A percentile compares a stretch with the other conserved stretches of the same genome.
These are phyloP conservation scores for Calycina herbarum DNA, from an alignment of 2,329 filamentous ascomycete species.

Conservation along the genomic window DNA sequence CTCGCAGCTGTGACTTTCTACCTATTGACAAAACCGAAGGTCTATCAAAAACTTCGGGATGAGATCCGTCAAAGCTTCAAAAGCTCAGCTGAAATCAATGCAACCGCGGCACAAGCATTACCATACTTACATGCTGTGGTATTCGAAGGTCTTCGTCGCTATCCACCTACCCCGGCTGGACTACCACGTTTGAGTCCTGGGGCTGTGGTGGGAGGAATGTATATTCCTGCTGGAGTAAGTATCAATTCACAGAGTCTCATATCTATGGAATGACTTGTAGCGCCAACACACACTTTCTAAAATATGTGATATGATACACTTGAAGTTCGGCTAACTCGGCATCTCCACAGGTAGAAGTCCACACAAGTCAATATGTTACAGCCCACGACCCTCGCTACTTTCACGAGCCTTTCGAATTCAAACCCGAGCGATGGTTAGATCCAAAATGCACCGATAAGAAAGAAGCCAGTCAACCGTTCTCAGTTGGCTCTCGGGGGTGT, in stretches of 20 bases:
- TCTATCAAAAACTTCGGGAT: background rate
- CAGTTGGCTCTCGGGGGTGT: constrained; percentile 40
- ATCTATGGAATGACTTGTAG: too few relatives aligned
- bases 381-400: constrained; percentile 37
- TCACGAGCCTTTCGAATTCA: constrained; percentile 26
- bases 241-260: constrained; percentile 32
- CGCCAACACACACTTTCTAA: too few relatives aligned
- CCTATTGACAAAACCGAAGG: constrained; percentile 50
- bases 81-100: constrained; percentile 14
- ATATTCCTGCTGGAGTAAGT: constrained; percentile 25
- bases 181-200: constrained; percentile 10
- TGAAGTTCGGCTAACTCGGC: background rate
- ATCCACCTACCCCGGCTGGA: constrained; percentile 9
- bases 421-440: constrained; percentile 14
- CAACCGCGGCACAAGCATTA: background rate
- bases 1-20: constrained; percentile 41
- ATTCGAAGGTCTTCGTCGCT: constrained; percentile 15
- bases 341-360: constrained; percentile 34
- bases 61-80: constrained; percentile 2
- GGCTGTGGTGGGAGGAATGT: constrained; percentile 5
- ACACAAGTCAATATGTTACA: constrained; percentile 37
- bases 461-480: constrained; percentile 35
- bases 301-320: constrained; percentile 12
- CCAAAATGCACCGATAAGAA: constrained; percentile 24
- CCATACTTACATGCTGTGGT: constrained; percentile 14